These are phyloP conservation scores for Kingdonia uniflora DNA, from an alignment of 164 flowering plant genomes.

Conservation along the genomic window DNA sequence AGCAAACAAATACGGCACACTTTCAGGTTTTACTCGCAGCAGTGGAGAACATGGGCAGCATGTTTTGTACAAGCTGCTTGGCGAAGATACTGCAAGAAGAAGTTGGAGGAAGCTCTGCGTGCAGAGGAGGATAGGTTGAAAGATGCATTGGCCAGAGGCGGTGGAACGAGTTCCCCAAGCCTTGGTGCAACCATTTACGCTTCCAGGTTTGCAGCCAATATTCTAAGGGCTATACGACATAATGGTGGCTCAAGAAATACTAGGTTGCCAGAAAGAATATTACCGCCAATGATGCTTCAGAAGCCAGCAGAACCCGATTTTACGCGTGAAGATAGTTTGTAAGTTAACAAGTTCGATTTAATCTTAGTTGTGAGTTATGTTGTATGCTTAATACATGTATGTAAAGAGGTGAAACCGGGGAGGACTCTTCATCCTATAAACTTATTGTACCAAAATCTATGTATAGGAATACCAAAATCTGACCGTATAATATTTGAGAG, in stretches of 20 bases:
- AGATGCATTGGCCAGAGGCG: slow-evolving; percentile 51
- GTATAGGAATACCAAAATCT: too few species aligned
- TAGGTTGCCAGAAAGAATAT: slow-evolving; percentile 28
- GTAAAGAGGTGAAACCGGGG: slow-evolving; percentile 1
- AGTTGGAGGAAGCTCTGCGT: slow-evolving; percentile 51
- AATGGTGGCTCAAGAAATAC: slow-evolving; percentile 23
- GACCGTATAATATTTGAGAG: too few species aligned
- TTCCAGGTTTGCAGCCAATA: slow-evolving; percentile 74
- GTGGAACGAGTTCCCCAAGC: slow-evolving; percentile 48
- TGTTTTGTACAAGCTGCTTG: slow-evolving; percentile 93
- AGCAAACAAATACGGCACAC: slow-evolving; percentile 90
- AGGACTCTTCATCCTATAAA: neutral
- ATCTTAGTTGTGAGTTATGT: too few species aligned
- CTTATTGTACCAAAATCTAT: neutral
- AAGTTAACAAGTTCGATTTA: neutral
- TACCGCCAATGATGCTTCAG: slow-evolving; percentile 36
- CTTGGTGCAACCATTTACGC: slow-evolving; percentile 82
- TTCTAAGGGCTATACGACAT: slow-evolving; percentile 33
- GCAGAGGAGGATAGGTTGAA: slow-evolving; percentile 68
- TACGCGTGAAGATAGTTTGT: slow-evolving; percentile 20
- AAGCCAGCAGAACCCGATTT: slow-evolving; percentile 56
- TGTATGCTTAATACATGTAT: neutral
- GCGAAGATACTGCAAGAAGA: slow-evolving; percentile 64
- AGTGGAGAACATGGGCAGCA: slow-evolving; percentile 98
- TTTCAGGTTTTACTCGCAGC: slow-evolving; percentile 84